Base-by-base conservation (phyloP, 495 filamentous ascomycete genomes). In the Penicillium coprophilum region DNA sequence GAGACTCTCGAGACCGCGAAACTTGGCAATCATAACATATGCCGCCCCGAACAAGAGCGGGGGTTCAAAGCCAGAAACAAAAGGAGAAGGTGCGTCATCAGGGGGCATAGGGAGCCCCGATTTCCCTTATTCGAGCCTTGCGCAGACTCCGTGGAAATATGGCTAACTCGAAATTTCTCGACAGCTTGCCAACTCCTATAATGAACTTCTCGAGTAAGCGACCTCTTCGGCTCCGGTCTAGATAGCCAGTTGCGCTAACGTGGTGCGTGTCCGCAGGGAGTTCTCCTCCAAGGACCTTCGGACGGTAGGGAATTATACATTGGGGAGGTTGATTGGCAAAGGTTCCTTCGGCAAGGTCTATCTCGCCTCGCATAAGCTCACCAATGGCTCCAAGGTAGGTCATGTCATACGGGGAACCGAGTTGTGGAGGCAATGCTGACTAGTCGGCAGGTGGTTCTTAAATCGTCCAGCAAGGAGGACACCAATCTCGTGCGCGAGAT, bases 321-420 rank as follows among this genome's bases (percentile, higher is more conserved):
- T 97, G 17, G 94, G 93, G 32, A 85, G 86, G 50, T 78, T 98
- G 46, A 96, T 98, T 66, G 94, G 94, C 49, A 97, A 97, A 69
- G 94, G 94, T 34, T 96, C 91, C 46, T 98, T 97, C 75, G 94
- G 94, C 61, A 97, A 97, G 76, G 94, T 97, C 54, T 98, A 97
- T 70, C 82, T 98, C 59, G 94, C 95, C 53, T 86, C 87, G 23
- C 94, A 98, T 73, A 97, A 96, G 70, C 90, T 98, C 71, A 97
- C 90, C 61, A 97, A 97, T 85, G 92, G 91, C 66, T 96, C 92
- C 53, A 97, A 97, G 85, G 94, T 96, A 78, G 82, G 63, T 15
- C 15, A 38, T 38, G n/a, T 17, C 34, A 38, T n/a, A 32, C 8
- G 60, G 13, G 39, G 20, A 38, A 38, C 49, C 15, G n/a, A 12